Evolutionary conservation across 176 grass and related monocot species (phyloP), one percentile per base, ranked within the genome.

Genomic region (Tillandsia fasciculata): DNA sequence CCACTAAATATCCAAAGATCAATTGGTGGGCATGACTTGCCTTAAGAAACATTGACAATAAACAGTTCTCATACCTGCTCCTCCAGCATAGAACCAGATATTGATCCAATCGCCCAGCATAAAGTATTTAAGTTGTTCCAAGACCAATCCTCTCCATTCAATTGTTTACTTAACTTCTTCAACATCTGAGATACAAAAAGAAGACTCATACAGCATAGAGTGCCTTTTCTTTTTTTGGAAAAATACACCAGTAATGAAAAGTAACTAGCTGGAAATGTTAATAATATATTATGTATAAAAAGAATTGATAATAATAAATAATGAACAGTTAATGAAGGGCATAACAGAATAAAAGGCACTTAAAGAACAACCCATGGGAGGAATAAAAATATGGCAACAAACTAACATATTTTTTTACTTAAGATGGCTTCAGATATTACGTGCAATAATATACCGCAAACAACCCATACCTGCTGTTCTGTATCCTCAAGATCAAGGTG

Each of bases 41-140:
- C 8, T 56, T 23, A 7, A 18, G 17, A 9, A 61, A 20, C 1
- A 61, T 61, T 59, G 56, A 61, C 56, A 61, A 61, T 23, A 61
- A 8, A 18, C 56, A 23, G 5, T 61, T 9, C 15, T 61, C 15
- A 18, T 26, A 99, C 95, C 95, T 99, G 95, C 67, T 99, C 95
- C 87, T 99, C 95, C 77, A 99, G 86, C 95, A 99, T 99, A 12
- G 95, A 99, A 71, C 95, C 95, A 80, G 95, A 99, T 86, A 99
- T 99, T 73, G 95, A 99, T 64, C 95, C 95, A 63, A 99, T 99
- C 52, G 95, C 95, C 95, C 95, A 99, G 68, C 95, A 99, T 20
- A 99, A 82, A 23, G 95, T 94, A 81, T 99, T 99, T 49, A 99
- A 87, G 72, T 99, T 94, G 79, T 99, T 99, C 95, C 95, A 99